Evolutionary conservation across 805 yeast species (phyloP).

Genomic region (Saccharomycopsis sp.): DNA sequence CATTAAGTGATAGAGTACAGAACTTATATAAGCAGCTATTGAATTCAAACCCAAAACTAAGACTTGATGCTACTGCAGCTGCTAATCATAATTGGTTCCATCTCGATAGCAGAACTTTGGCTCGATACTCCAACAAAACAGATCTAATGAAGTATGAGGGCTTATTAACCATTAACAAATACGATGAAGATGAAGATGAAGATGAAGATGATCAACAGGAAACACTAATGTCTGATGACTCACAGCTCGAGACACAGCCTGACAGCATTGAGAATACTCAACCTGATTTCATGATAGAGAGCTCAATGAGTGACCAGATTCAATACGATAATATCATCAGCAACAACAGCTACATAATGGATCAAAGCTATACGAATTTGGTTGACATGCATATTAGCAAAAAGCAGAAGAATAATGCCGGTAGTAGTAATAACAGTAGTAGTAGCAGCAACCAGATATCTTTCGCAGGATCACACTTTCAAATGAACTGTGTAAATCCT

Average conservation of each 20-base stretch:
- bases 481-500: not conserved
- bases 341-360: not conserved
- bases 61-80: conserved; percentile 3
- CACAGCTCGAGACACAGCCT: not conserved
- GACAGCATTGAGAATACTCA: not conserved
- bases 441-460: not conserved
- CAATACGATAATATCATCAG: not conserved
- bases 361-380: not conserved
- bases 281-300: not conserved
- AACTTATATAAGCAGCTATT: not conserved
- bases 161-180: not conserved
- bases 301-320: not conserved
- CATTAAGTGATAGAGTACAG: not conserved
- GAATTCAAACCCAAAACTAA: not conserved
- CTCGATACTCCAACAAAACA: not conserved
- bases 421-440: not conserved
- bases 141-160: not conserved
- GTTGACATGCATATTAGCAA: not conserved
- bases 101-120: not conserved
- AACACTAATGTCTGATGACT: not conserved
- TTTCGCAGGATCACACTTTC: not conserved
- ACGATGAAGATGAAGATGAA: not conserved
- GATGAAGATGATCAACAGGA: not conserved
- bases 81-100: conserved; percentile 1
- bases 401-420: not conserved